A percentile compares a stretch with the other conserved stretches of the same genome.
These are phyloP conservation scores for Lolium multiflorum DNA, from an alignment of 176 grass and related monocot species.

Conservation along the genomic window DNA sequence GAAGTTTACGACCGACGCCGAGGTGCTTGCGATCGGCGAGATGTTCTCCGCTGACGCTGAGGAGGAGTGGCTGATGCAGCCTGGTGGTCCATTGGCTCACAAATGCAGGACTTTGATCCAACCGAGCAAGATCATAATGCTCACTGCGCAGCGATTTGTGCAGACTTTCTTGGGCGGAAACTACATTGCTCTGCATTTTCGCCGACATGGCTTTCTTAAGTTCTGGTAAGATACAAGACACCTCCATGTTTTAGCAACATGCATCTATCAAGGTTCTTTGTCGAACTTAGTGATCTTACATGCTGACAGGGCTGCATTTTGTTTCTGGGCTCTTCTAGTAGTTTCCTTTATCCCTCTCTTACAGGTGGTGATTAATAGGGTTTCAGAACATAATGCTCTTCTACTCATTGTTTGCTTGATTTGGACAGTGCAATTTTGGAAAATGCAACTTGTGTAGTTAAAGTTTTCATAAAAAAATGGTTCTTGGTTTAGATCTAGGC, in stretches of 20 bases:
- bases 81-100: conserved; percentile 80
- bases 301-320: background rate
- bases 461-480: conserved; percentile 35
- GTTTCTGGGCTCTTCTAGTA: conserved; percentile 32
- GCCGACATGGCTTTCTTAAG: conserved; percentile 90
- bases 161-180: conserved; percentile 94
- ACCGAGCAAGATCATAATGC: conserved; percentile 71
- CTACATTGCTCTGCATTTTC: conserved; percentile 95
- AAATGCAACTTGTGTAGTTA: background rate
- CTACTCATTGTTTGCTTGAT: conserved; percentile 30
- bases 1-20: conserved; percentile 77
- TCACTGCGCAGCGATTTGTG: conserved; percentile 89
- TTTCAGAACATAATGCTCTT: background rate
- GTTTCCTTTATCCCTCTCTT: background rate
- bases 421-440: conserved; percentile 18
- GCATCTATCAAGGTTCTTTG: conserved; percentile 1
- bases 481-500: conserved; percentile 28
- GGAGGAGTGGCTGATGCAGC: conserved; percentile 92
- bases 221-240: conserved; percentile 70
- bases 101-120: conserved; percentile 89
- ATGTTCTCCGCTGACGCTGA: conserved; percentile 93
- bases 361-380: background rate
- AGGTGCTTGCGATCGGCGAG: conserved; percentile 86
- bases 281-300: conserved; percentile 5
- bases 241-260: conserved; percentile 26